A percentile compares a stretch with the other conserved stretches of the same genome.
phyloP scores from a whole-genome alignment of 208 protist species.

The Leishmania tarentolae region DNA sequence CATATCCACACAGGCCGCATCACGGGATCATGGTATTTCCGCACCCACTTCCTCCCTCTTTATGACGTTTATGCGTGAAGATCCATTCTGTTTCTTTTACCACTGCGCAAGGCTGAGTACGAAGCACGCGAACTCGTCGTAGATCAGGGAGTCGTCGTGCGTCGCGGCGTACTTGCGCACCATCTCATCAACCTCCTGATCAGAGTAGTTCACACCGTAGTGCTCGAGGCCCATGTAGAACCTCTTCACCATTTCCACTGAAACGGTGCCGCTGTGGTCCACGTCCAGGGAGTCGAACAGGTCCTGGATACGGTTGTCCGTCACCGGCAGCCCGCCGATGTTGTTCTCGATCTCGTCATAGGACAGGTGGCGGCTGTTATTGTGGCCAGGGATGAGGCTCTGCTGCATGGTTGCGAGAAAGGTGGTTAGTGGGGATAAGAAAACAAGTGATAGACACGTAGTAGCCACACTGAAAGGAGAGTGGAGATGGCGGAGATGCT shows the following conservation, averaged over 20 bases:
- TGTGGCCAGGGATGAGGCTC: slow-evolving; percentile 86
- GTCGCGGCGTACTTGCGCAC: slow-evolving; percentile 84
- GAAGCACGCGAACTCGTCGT: slow-evolving; percentile 92
- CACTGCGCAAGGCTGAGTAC: slow-evolving; percentile 87
- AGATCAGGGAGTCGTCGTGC: slow-evolving; percentile 75
- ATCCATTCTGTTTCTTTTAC: slow-evolving; percentile 34
- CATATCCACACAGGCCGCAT: background rate
- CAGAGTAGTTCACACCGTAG: slow-evolving; percentile 81
- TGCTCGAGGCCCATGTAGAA: slow-evolving; percentile 89
- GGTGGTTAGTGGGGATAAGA: slow-evolving; percentile 3
- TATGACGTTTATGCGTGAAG: slow-evolving; percentile 8
- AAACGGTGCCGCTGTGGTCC: slow-evolving; percentile 70
- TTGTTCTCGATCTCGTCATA: slow-evolving; percentile 92
- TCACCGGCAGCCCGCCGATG: slow-evolving; percentile 91
- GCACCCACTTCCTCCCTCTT: background rate
- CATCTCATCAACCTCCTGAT: slow-evolving; percentile 72
- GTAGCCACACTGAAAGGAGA: background rate
- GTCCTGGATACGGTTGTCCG: slow-evolving; percentile 88
- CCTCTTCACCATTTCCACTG: slow-evolving; percentile 76
- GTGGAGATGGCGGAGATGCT: background rate
- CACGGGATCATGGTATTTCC: slow-evolving; percentile 6
- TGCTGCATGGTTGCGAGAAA: slow-evolving; percentile 64
- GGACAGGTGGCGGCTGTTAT: slow-evolving; percentile 92
- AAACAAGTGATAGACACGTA: background rate
- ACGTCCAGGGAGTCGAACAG: slow-evolving; percentile 88